These are phyloP conservation scores for Westerdykella aurantiaca DNA, from an alignment of 2,329 filamentous ascomycete genomes.

Conservation along the genomic window DNA sequence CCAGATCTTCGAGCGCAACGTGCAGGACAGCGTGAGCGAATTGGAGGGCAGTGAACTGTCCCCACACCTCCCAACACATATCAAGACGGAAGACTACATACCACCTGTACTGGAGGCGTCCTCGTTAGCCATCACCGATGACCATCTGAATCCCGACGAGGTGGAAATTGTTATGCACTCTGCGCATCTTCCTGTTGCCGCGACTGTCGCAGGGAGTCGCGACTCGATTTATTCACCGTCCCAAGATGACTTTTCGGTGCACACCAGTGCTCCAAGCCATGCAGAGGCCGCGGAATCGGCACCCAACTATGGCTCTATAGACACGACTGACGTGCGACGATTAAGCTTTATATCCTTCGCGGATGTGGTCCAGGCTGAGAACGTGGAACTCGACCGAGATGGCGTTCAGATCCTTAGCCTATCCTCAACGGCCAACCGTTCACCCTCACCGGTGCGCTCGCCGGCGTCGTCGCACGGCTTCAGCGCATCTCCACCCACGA, in stretches of 20 bases:
- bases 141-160: constrained; percentile 74
- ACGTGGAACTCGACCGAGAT: constrained; percentile 63
- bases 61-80: constrained; percentile 85
- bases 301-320: constrained; percentile 72
- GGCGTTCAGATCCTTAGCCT: constrained; percentile 64
- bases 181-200: constrained; percentile 71
- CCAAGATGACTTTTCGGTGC: constrained; percentile 22
- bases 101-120: constrained; percentile 87
- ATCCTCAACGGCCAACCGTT: constrained; percentile 58
- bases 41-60: constrained; percentile 60
- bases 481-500: constrained; percentile 67
- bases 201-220: constrained; percentile 49
- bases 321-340: constrained; percentile 71
- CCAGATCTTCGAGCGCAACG: constrained; percentile 87
- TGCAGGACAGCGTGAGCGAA: constrained; percentile 64
- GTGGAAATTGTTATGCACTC: constrained; percentile 90
- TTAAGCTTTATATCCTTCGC: constrained; percentile 96
- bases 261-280: constrained; percentile 17
- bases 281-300: constrained; percentile 54
- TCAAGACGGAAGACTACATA: constrained; percentile 90
- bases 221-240: constrained; percentile 33
- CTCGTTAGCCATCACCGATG: constrained; percentile 85
- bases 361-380: constrained; percentile 84
- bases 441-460: constrained; percentile 74
- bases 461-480: constrained; percentile 66